Evolutionary conservation across 2,329 filamentous ascomycete species (phyloP).

Genomic region (Beauveria asiatica): DNA sequence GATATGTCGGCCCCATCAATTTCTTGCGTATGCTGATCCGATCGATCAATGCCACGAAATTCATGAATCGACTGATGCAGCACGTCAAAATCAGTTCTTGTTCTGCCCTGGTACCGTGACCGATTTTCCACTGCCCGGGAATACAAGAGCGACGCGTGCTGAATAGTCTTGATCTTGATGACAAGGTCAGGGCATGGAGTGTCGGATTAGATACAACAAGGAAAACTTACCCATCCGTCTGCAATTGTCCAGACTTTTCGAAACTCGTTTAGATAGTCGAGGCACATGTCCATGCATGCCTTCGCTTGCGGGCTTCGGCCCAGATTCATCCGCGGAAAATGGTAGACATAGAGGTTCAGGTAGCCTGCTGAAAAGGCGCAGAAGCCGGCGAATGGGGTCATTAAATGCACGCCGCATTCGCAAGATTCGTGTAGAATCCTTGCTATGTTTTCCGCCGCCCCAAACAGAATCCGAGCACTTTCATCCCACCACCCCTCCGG

Average conservation of each 20-base stretch:
- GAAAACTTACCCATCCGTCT: slow-evolving; percentile 20
- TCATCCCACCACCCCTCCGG: slow-evolving; percentile 32
- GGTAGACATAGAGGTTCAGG: slow-evolving; percentile 31
- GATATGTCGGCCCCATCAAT: slow-evolving; percentile 19
- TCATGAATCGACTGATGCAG: slow-evolving; percentile 24
- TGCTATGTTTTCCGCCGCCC: slow-evolving; percentile 27
- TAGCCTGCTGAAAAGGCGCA: slow-evolving; percentile 36
- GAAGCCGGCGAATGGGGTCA: slow-evolving; percentile 36
- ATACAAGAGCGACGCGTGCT: slow-evolving; percentile 21
- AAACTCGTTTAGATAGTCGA: slow-evolving; percentile 21
- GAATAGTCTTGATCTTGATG: slow-evolving; percentile 17
- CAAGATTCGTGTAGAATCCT: slow-evolving; percentile 28
- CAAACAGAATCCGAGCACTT: slow-evolving; percentile 27
- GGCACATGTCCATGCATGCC: slow-evolving; percentile 17
- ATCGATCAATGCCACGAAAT: slow-evolving; percentile 23
- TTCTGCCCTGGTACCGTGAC: slow-evolving; percentile 18
- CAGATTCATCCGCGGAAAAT: slow-evolving; percentile 34
- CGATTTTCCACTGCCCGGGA: slow-evolving; percentile 17
- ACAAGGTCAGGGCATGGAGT: background rate
- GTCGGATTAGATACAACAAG: too few relatives aligned
- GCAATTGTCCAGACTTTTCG: slow-evolving; percentile 22
- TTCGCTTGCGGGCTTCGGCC: slow-evolving; percentile 20
- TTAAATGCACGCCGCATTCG: slow-evolving; percentile 26
- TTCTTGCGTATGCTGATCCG: slow-evolving; percentile 23
- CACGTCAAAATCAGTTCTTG: slow-evolving; percentile 21